Evolutionary conservation across 345 rosid genomes (phyloP).

Genomic region (Camelina neglecta): DNA sequence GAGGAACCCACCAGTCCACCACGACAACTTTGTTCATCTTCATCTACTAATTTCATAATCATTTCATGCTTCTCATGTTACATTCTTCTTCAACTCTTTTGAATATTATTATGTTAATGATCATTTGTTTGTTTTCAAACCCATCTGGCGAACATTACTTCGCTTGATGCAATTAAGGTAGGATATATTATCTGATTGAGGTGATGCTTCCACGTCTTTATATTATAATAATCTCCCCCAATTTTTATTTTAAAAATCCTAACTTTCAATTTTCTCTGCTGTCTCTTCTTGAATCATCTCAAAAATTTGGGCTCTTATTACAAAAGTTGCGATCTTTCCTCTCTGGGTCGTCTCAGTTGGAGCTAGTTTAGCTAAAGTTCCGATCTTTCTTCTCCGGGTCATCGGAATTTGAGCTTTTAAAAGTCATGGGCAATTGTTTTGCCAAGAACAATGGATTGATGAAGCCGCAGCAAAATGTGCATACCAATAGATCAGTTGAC

Average conservation of each 20-base stretch:
- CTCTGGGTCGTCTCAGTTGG: constrained; percentile 27
- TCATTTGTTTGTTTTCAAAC: neutral
- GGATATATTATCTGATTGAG: constrained; percentile 37
- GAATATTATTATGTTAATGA: neutral
- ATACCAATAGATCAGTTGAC: constrained; percentile 48
- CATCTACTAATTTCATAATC: neutral
- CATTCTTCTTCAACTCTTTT: constrained; percentile 25
- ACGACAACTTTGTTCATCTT: constrained; percentile 4
- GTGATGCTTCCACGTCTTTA: constrained; percentile 50
- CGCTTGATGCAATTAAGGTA: constrained; percentile 17
- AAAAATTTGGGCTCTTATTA: neutral
- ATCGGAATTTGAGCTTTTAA: neutral
- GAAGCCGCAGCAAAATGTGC: constrained; percentile 47
- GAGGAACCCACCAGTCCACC: constrained; percentile 4
- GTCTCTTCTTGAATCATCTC: constrained; percentile 23
- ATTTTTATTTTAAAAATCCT: neutral
- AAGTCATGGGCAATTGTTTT: constrained; percentile 63
- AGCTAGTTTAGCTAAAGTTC: constrained; percentile 28
- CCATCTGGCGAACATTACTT: constrained; percentile 40
- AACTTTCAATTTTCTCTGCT: constrained; percentile 3
- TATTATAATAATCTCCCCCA: constrained; percentile 24
- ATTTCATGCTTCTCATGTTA: constrained; percentile 44
- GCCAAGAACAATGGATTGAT: constrained; percentile 50
- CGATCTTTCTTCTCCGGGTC: constrained; percentile 30
- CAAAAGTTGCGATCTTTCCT: constrained; percentile 17